A percentile compares a stretch with the other conserved stretches of the same genome.
Conservation (phyloP, 352 stramenopile genomes). For the Phytophthora cryptogea region DNA sequence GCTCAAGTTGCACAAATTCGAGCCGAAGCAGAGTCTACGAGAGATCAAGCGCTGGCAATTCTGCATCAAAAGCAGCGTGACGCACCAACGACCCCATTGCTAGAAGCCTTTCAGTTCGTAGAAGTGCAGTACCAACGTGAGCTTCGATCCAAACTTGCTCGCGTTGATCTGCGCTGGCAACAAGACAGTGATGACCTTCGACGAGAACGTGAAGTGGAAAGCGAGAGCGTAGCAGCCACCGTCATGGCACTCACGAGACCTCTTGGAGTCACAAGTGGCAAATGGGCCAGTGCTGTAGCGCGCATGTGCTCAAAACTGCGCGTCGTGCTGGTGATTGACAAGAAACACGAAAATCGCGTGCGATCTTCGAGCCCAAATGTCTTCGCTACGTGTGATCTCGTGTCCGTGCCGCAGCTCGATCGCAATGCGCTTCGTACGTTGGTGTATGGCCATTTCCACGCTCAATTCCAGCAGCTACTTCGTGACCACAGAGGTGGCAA, state of each 20-base stretch:
- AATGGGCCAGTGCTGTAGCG: slow-evolving; percentile 69
- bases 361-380: slow-evolving; percentile 26
- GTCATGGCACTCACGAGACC: slow-evolving; percentile 80
- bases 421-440: slow-evolving; percentile 33
- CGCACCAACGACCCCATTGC: slow-evolving; percentile 13
- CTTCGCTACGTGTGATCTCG: slow-evolving; percentile 37
- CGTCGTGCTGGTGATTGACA: slow-evolving; percentile 52
- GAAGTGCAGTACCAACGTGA: slow-evolving; percentile 37
- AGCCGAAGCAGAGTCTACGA: slow-evolving; percentile 28
- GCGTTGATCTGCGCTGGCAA: slow-evolving; percentile 58
- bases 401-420: slow-evolving; percentile 34
- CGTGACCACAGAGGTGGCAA: neutral
- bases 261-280: slow-evolving; percentile 67
- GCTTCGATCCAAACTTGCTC: slow-evolving; percentile 40
- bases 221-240: slow-evolving; percentile 66
- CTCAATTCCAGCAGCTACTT: slow-evolving; percentile 37
- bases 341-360: slow-evolving; percentile 18
- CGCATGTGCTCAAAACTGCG: slow-evolving; percentile 54
- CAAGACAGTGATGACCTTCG: slow-evolving; percentile 68
- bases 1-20: slow-evolving; percentile 39
- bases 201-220: slow-evolving; percentile 67
- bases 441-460: slow-evolving; percentile 54
- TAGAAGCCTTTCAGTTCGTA: slow-evolving; percentile 40
- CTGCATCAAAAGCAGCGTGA: slow-evolving; percentile 46
- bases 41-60: slow-evolving; percentile 30